A percentile compares a stretch with the other conserved stretches of the same genome.
These are phyloP conservation scores for Aspergillus japonicus DNA, from an alignment of 2,329 filamentous ascomycete species.

Conservation along the genomic window DNA sequence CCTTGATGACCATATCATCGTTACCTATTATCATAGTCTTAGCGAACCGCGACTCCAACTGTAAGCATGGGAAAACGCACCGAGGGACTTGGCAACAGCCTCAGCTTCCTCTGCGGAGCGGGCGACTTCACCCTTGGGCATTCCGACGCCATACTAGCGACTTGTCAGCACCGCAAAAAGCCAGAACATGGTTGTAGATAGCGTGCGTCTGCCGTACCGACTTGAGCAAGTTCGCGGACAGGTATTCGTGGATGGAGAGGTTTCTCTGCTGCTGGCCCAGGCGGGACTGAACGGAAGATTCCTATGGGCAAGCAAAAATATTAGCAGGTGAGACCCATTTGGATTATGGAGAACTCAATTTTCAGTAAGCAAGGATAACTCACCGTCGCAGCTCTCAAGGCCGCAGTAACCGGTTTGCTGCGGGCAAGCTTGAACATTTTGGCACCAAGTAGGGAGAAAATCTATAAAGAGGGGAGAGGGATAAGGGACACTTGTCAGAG, in stretches of 20 bases:
- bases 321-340: constrained; percentile 47
- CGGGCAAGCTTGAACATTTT: constrained; percentile 87
- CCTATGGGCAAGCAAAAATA: constrained; percentile 51
- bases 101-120: constrained; percentile 83
- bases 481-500: constrained; percentile 5
- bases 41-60: constrained; percentile 17
- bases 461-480: constrained; percentile 19
- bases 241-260: constrained; percentile 97
- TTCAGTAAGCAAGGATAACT: constrained; percentile 28
- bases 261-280: constrained; percentile 75
- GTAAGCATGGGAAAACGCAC: constrained; percentile 46
- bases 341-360: neutral
- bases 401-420: constrained; percentile 71
- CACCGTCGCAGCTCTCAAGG: constrained; percentile 75
- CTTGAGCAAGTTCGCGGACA: constrained; percentile 86
- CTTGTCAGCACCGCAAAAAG: constrained; percentile 23
- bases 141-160: constrained; percentile 83
- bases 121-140: constrained; percentile 86
- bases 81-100: constrained; percentile 83
- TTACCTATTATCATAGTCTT: constrained; percentile 49
- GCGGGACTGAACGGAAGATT: constrained; percentile 54
- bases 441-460: constrained; percentile 27
- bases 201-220: constrained; percentile 43
- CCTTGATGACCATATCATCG: constrained; percentile 99
- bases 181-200: neutral